Base-by-base conservation (phyloP, 2,329 filamentous ascomycete genomes). In the Neopestalotiopsis rosae region DNA sequence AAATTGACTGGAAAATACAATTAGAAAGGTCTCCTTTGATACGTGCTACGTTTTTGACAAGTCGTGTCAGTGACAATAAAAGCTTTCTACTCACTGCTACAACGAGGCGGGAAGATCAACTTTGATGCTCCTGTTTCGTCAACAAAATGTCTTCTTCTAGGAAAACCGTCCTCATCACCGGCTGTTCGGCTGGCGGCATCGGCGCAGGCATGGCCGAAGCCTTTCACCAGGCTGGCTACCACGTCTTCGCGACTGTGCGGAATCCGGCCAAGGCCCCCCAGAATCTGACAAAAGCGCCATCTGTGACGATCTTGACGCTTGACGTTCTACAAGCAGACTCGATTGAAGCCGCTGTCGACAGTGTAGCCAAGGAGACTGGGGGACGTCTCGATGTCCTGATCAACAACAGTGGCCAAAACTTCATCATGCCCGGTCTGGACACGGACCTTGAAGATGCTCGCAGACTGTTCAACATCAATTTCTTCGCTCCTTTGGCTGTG, bases 371-470 rank as follows among this genome's bases (percentile, higher is more conserved):
- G 10, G 34, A 38, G 34, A 38, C 34, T 38, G 34, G 34, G 34
- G 34, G 34, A 10, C 34, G 34, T 7, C 34, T 38, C 34, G 34
- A 38, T 38, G 34, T 38, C 10, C 34, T 38, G 10, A 66, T 72
- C 61, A 77, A 76, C 72, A 76, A 76, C 62, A 72, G 73, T 14
- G 71, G 71, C 40, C 24, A 52, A n/a, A 61, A 34, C 17, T 73
- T 70, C 67, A 73, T 71, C 34, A 71, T 74, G 58, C 69, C 69
- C 6, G 69, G 45, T 57, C 38, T 69, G 20, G 69, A 70, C 62
- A 61, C 40, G 14, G 10, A 14, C 14, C 10, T 68, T 32, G 62
- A 65, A 6, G 34, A 66, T 10, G 67, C 6, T 13, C 45, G 56
- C 30, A 65, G 61, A 20, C 12, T 68, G n/a, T 68, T 68, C 62